Conservation (phyloP, 2,329 filamentous ascomycete genomes). For the Triangularia verruculosa region DNA sequence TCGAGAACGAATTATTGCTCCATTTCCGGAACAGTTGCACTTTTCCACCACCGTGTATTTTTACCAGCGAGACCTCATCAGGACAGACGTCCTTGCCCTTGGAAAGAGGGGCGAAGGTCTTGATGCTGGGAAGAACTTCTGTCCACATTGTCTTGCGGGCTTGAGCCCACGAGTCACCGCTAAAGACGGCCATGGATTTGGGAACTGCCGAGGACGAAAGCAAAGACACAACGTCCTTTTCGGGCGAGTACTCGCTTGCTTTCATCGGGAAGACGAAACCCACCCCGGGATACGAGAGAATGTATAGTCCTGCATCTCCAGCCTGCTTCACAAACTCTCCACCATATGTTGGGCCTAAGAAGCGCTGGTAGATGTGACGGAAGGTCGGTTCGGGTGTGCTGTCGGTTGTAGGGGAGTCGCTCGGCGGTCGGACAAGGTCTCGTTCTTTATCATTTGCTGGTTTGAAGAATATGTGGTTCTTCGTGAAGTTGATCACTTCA, state of each 20-base stretch:
- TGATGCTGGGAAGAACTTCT: conserved; percentile 68
- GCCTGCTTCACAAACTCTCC: conserved; percentile 80
- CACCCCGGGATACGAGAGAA: conserved; percentile 90
- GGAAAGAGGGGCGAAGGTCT: conserved; percentile 64
- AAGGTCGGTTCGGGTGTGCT: conserved; percentile 66
- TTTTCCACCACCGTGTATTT: conserved; percentile 72
- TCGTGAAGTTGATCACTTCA: conserved; percentile 86
- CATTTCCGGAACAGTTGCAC: conserved; percentile 74
- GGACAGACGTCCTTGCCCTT: conserved; percentile 77
- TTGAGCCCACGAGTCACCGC: conserved; percentile 86
- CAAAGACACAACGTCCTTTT: conserved; percentile 79
- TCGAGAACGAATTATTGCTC: conserved; percentile 63
- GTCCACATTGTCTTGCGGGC: conserved; percentile 75
- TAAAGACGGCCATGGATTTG: conserved; percentile 85
- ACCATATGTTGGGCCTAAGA: conserved; percentile 91
- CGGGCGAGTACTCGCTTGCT: conserved; percentile 68
- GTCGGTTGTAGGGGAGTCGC: conserved; percentile 32
- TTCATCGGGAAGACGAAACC: conserved; percentile 87
- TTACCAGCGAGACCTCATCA: conserved; percentile 81
- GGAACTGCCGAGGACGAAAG: conserved; percentile 77
- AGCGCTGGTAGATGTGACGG: conserved; percentile 83
- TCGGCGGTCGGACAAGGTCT: conserved; percentile 68
- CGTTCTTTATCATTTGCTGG: conserved; percentile 56
- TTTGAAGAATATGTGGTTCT: conserved; percentile 79
- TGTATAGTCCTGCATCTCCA: conserved; percentile 60